phyloP scores from a whole-genome alignment of 2,329 filamentous ascomycete genomes.

The Pyrenophora teres region DNA sequence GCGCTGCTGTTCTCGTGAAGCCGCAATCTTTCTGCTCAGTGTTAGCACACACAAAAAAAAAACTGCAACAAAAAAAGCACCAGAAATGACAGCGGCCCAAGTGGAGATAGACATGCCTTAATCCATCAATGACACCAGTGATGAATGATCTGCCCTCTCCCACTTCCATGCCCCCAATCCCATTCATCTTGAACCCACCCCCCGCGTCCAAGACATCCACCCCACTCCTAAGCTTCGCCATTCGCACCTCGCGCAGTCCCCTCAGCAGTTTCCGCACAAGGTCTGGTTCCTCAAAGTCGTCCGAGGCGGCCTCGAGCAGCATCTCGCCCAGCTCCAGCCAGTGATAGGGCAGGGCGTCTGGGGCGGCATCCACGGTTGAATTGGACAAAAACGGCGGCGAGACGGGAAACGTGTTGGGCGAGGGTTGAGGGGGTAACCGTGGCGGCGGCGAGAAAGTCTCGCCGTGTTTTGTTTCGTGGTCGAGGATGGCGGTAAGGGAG shows the following conservation, averaged over 20 bases:
- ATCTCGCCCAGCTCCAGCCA: constrained; percentile 92
- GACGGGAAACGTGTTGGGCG: constrained; percentile 44
- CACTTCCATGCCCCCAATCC: constrained; percentile 91
- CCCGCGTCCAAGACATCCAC: constrained; percentile 72
- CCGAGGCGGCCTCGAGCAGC: constrained; percentile 79
- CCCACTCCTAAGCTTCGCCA: constrained; percentile 83
- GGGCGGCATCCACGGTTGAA: constrained; percentile 70
- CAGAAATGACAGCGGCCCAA: too few relatives aligned
- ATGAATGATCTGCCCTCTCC: constrained; percentile 86
- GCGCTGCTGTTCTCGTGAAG: constrained; percentile 75
- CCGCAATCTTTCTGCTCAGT: constrained; percentile 70
- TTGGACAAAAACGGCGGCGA: constrained; percentile 77
- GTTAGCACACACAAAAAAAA: constrained; percentile 11
- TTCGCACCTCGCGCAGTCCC: constrained; percentile 83
- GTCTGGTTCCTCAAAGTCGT: constrained; percentile 78
- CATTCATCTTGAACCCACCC: constrained; percentile 73
- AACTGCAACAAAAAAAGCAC: too few relatives aligned
- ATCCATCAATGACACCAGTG: constrained; percentile 81
- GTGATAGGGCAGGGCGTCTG: constrained; percentile 83
- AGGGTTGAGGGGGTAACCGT: constrained; percentile 65
- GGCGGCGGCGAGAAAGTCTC: constrained; percentile 77
- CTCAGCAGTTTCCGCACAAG: constrained; percentile 75
- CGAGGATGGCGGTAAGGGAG: constrained; percentile 76
- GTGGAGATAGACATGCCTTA: constrained; percentile 55
- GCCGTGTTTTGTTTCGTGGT: constrained; percentile 76